Base-by-base conservation (phyloP, 768 basidiomycete species). In the Amanita pseudoporphyria region DNA sequence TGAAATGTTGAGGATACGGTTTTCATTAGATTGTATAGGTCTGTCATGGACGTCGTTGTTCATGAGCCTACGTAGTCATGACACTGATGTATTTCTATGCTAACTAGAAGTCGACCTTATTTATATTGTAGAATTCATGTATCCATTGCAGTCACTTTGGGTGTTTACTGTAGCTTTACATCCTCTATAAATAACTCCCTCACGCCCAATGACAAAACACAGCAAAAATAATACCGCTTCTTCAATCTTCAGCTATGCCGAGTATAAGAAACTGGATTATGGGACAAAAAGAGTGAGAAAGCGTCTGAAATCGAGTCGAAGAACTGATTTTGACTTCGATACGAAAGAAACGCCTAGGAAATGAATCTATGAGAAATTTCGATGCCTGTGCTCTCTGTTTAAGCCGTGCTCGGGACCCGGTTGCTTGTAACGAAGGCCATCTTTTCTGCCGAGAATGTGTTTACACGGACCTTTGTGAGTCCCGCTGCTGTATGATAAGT, bases 381-480 rank as follows among this genome's bases (percentile, higher is more conserved):
- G 90, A 96, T 64, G 82, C 90, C 1, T 98, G 96, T 62, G 76
- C 86, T 5, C 76, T 96, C 12, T 99, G 95, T 63, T 70, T 96
- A 31, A 82, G 88, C 47, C 74, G 77, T 36, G 93, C 89, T 5
- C 71, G 87, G 42, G 85, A 92, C 45, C 91, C 95, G 0, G 71
- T 94, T 30, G 78, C 84, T 9, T 98, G 96, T 59, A 64, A 71
- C 24, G 77, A 87, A 45, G 96, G 96, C 0, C 96, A 98, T 65
- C 57, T 98, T 19, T 98, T 92, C 64, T 99, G 96, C 74, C 90
- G 87, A 62, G 95, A 97, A 67, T 98, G 96, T 58, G 84, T 85
- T 21, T 81, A 93, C 52, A 79, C 84, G 1, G 89, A 94, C 60
- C 78, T 95, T 26, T 63, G 87, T 88, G 68, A 62, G 84, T 69